Conservation (phyloP, 305 asterid species). For the Plantago coronopus region DNA sequence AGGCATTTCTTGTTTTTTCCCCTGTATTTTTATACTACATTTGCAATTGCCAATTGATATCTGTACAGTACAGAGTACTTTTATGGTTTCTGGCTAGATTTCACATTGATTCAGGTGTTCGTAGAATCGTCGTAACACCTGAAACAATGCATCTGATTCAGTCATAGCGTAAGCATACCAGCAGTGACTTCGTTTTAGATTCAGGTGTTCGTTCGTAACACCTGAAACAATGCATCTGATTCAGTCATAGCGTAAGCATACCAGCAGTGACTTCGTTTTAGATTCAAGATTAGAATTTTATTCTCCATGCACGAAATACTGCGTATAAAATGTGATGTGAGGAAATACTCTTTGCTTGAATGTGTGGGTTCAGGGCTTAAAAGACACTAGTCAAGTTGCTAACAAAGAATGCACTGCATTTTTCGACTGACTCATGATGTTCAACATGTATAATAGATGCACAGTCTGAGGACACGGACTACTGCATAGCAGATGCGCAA, state of each 20-base stretch:
- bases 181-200: not conserved
- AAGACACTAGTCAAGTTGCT: not conserved
- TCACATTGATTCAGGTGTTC: not conserved
- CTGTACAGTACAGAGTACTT: not conserved
- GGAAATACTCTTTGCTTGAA: no score
- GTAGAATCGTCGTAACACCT: no score
- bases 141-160: not conserved
- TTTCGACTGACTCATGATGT: not conserved
- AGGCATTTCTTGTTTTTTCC: no score
- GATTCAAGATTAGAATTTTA: no score
- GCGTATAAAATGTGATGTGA: not conserved
- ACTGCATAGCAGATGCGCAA: conserved; percentile 74
- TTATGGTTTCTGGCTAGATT: not conserved
- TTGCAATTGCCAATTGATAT: not conserved
- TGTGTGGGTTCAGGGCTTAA: not conserved
- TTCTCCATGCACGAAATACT: not conserved
- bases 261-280: not conserved
- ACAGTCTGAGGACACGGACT: conserved; percentile 57
- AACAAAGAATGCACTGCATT: not conserved
- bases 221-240: no score
- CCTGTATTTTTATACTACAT: not conserved
- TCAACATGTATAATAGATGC: conserved; percentile 30
- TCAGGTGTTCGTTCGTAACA: not conserved
- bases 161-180: no score
- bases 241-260: no score